Evolutionary conservation across 495 filamentous ascomycete species (phyloP), one percentile per base, ranked within the genome.

Genomic region (Peziza echinospora): DNA sequence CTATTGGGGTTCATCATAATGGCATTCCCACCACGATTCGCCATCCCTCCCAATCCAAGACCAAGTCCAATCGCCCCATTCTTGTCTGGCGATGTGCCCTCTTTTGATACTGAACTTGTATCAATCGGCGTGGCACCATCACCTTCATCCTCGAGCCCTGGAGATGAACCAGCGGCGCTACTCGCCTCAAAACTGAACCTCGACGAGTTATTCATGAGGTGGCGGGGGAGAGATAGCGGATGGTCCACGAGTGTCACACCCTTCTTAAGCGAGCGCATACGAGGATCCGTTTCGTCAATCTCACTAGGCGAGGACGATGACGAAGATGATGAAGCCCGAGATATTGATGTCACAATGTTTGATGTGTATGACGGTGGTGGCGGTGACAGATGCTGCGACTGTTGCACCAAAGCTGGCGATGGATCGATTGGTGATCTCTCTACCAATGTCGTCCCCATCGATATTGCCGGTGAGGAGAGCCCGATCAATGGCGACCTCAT

Each of bases 111-210:
- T 0, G 41, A 6, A 19, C 21, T 43, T 3, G 10, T 11, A 43
- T 23, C 16, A 22, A 21, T 43, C 4, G 4, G 21, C n/a, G 41
- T 43, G 46, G 60, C 45, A 59, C 67, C 25, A 62, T 65, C 48
- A 61, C 63, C 48, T 43, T 78, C 72, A 39, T 74, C 72, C 53
- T 79, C 75, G 62, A 77, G 75, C 21, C 75, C 53, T 7, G 43
- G 46, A 2, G 25, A 43, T 11, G 47, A 52, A 23, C 57, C 55
- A n/a, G 55, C 46, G 11, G 51, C 71, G n/a, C 52, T 58, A 24
- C 56, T 59, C 56, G 79, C 72, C 47, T 84, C 78, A 50, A 84
- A 84, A 46, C 75, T 80, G 49, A 84, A 84, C 7, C 78, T 64
- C 1, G 76, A 80, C 1, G 77, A 69, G 59, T 74, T 80, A 53